phyloP scores from a whole-genome alignment of 345 rosid genomes.

The Arabidopsis thaliana region TAIR10.1 NC_003074.8:3217001-3217500 shows the following conservation, averaged over 20 bases:
- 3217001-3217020: background rate
- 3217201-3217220: constrained; percentile 90
- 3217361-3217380: constrained; percentile 86
- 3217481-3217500: constrained; percentile 99
- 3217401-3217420: constrained; percentile 79
- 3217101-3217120: background rate
- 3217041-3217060: background rate
- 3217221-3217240: constrained; percentile 96
- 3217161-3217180: constrained; percentile 97
- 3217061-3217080: background rate
- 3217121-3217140: background rate
- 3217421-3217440: constrained; percentile 93
- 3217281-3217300: constrained; percentile 99
- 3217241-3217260: constrained; percentile 90
- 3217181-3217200: constrained; percentile 96
- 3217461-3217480: constrained; percentile 94
- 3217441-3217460: constrained; percentile 68
- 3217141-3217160: constrained; percentile 2
- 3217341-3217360: constrained; percentile 96
- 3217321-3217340: constrained; percentile 88
- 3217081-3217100: background rate
- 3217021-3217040: background rate
- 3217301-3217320: constrained; percentile 97
- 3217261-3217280: constrained; percentile 95
- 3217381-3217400: constrained; percentile 88